These are phyloP conservation scores for Candida coleopterorum DNA, from an alignment of 805 yeast species.

Conservation along the genomic window DNA sequence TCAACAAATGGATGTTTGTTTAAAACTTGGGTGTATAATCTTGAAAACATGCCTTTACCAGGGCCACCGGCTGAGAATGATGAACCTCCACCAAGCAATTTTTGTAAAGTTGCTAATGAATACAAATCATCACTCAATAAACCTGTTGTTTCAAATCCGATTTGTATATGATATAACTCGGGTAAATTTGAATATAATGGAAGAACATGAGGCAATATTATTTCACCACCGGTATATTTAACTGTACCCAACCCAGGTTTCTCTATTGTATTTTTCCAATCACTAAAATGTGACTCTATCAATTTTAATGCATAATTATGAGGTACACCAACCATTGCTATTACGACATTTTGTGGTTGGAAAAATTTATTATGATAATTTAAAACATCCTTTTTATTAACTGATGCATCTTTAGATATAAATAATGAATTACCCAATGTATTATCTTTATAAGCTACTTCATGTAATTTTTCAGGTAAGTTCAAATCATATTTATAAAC, in stretches of 20 bases:
- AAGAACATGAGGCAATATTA: slow-evolving; percentile 33
- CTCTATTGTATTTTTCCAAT: slow-evolving; percentile 33
- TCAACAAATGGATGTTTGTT: slow-evolving; percentile 91
- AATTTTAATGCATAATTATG: slow-evolving; percentile 64
- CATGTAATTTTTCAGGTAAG: slow-evolving; percentile 86
- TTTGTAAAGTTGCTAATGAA: slow-evolving; percentile 85
- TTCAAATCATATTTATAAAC: slow-evolving; percentile 78
- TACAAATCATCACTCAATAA: slow-evolving; percentile 82
- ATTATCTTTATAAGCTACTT: slow-evolving; percentile 65
- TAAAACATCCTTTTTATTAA: slow-evolving; percentile 49
- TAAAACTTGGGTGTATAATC: slow-evolving; percentile 85
- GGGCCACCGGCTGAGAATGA: slow-evolving; percentile 99
- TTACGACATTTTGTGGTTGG: slow-evolving; percentile 76
- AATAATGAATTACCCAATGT: slow-evolving; percentile 84
- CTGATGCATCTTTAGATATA: slow-evolving; percentile 64
- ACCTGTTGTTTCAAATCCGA: slow-evolving; percentile 85
- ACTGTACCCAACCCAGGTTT: slow-evolving; percentile 48
- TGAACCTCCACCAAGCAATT: slow-evolving; percentile 93
- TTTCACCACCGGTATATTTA: slow-evolving; percentile 50
- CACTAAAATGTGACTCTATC: slow-evolving; percentile 60
- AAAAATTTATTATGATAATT: slow-evolving; percentile 63
- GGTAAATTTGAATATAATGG: slow-evolving; percentile 51
- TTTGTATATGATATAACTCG: slow-evolving; percentile 77
- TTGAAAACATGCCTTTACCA: slow-evolving; percentile 97
- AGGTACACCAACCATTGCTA: slow-evolving; percentile 83